Conservation (phyloP, 345 rosid genomes). For the Citrus cavaleriei region DNA sequence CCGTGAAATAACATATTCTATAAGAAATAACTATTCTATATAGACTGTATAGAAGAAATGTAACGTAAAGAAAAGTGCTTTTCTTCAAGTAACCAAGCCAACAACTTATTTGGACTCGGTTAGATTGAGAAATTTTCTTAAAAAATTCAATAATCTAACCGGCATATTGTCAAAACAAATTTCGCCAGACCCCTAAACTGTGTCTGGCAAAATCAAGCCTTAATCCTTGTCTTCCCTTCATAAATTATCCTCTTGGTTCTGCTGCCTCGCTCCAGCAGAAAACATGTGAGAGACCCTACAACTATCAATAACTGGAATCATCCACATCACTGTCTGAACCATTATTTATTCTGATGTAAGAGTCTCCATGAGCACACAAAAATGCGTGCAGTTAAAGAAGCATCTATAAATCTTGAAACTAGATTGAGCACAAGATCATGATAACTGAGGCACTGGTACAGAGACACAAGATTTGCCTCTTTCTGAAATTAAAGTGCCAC, state of each 20-base stretch:
- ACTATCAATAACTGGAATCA: background rate
- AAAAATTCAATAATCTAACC: background rate
- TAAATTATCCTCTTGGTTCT: background rate
- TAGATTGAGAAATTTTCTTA: background rate
- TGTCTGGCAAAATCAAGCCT: background rate
- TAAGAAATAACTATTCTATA: background rate
- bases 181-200: background rate
- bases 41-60: background rate
- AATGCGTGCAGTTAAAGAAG: background rate
- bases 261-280: background rate
- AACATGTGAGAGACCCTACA: background rate
- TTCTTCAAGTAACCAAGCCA: background rate
- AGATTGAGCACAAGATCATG: background rate
- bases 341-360: too few relatives aligned
- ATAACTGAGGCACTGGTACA: slow-evolving; percentile 15
- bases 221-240: background rate
- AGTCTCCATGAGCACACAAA: too few relatives aligned
- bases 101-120: background rate
- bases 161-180: background rate
- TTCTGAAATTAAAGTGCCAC: background rate
- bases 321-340: background rate
- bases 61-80: background rate
- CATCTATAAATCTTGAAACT: background rate
- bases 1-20: background rate
- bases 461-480: background rate